Evolutionary conservation across 2,329 filamentous ascomycete genomes (phyloP).

Genomic region (Pestalotiopsis sp.): DNA sequence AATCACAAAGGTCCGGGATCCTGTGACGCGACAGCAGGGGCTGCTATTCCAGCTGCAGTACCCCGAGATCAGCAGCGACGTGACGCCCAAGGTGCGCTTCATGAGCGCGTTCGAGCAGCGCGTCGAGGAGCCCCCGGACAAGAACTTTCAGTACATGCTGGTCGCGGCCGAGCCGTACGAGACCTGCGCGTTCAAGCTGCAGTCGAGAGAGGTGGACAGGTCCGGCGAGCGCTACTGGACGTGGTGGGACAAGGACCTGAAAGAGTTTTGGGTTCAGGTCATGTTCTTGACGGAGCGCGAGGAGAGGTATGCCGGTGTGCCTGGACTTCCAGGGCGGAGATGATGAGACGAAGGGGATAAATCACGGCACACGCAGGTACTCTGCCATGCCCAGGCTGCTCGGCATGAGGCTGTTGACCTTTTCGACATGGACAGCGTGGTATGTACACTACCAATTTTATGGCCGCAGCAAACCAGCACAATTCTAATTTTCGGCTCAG

Average conservation of each 20-base stretch:
- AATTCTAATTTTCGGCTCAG: not conserved
- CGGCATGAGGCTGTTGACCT: not conserved
- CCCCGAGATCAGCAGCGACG: conserved; percentile 79
- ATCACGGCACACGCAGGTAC: not conserved
- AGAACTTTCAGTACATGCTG: conserved; percentile 91
- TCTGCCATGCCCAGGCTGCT: not conserved
- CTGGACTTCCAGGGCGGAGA: conserved; percentile 56
- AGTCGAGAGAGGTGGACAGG: conserved; percentile 89
- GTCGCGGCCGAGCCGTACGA: conserved; percentile 98
- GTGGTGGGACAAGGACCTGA: conserved; percentile 93
- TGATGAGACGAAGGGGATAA: conserved; percentile 32
- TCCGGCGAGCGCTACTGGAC: conserved; percentile 86
- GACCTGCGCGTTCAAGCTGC: conserved; percentile 95
- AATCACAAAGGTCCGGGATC: conserved; percentile 94
- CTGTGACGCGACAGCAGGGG: conserved; percentile 84
- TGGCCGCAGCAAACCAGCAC: not conserved
- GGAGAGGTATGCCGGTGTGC: conserved; percentile 76
- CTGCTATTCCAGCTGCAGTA: conserved; percentile 96
- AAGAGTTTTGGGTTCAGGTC: conserved; percentile 97
- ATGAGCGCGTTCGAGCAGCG: conserved; percentile 98
- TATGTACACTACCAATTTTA: not conserved
- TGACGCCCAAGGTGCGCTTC: conserved; percentile 84
- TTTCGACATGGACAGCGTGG: not conserved
- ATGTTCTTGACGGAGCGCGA: conserved; percentile 99
- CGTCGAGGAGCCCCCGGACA: conserved; percentile 88